A percentile compares a stretch with the other conserved stretches of the same genome.
phyloP scores from a whole-genome alignment of 306 rosid species.

The Myrica gale region DNA sequence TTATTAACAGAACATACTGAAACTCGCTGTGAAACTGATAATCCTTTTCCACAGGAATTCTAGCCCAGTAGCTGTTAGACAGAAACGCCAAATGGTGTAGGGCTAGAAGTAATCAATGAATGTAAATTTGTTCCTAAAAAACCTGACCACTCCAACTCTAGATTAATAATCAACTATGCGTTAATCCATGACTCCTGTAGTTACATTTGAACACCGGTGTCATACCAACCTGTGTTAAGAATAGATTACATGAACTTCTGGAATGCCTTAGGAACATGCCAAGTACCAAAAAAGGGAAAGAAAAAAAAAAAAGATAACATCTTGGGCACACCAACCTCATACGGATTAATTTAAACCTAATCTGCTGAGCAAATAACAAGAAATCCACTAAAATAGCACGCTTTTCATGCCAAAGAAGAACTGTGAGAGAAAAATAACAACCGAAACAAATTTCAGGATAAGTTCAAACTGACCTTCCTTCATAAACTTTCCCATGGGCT shows the following conservation, averaged over 20 bases:
- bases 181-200: background rate
- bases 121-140: background rate
- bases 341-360: background rate
- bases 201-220: background rate
- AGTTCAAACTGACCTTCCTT: constrained; percentile 85
- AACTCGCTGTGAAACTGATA: background rate
- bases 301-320: too few relatives aligned
- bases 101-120: background rate
- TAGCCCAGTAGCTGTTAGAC: constrained; percentile 7
- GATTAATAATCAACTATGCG: background rate
- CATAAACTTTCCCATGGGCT: constrained; percentile 93
- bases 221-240: background rate
- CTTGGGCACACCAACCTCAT: background rate
- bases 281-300: background rate
- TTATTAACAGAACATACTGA: background rate
- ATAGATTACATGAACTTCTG: background rate
- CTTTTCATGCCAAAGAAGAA: background rate
- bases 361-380: background rate
- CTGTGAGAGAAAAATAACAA: background rate
- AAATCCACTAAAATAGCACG: background rate
- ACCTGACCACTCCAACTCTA: background rate
- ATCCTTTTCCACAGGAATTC: constrained; percentile 2
- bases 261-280: background rate
- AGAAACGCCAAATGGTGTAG: constrained; percentile 5
- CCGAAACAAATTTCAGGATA: background rate